phyloP scores from a whole-genome alignment of 2,329 filamentous ascomycete genomes.

The Scytalidium lignicola region DNA sequence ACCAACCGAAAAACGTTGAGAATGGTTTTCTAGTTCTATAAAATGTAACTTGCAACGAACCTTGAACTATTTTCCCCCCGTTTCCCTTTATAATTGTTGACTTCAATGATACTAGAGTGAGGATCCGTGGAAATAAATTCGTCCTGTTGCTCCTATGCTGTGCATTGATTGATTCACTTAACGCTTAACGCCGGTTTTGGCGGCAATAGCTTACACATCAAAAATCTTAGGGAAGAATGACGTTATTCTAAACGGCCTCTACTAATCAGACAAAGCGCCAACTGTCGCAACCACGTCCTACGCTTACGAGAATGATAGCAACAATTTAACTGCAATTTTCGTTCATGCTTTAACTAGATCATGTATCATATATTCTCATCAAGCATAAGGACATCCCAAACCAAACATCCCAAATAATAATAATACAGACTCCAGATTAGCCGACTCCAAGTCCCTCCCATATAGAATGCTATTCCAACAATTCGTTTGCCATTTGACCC shows the following conservation, averaged over 20 bases:
- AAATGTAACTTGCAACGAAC: too few relatives aligned
- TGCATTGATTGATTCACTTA: too few relatives aligned
- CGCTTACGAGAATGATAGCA: neutral
- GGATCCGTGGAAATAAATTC: too few relatives aligned
- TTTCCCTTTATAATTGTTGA: too few relatives aligned
- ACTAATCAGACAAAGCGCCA: neutral
- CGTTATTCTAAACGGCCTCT: neutral
- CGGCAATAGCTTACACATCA: too few relatives aligned
- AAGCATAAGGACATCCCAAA: conserved; percentile 2
- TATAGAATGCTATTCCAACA: neutral
- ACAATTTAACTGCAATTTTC: neutral
- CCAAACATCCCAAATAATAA: conserved; percentile 1
- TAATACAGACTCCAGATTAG: neutral
- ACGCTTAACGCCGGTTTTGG: too few relatives aligned
- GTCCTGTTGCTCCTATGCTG: too few relatives aligned
- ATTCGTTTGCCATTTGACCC: neutral
- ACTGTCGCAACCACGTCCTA: neutral
- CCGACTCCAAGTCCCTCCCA: neutral
- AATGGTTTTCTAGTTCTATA: too few relatives aligned
- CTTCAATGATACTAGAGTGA: too few relatives aligned
- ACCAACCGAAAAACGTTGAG: too few relatives aligned
- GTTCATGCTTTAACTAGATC: neutral
- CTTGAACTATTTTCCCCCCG: too few relatives aligned
- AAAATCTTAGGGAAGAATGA: too few relatives aligned
- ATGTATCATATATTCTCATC: neutral